Evolutionary conservation across 495 filamentous ascomycete genomes (phyloP).

Genomic region (Xylaria telfairii): DNA sequence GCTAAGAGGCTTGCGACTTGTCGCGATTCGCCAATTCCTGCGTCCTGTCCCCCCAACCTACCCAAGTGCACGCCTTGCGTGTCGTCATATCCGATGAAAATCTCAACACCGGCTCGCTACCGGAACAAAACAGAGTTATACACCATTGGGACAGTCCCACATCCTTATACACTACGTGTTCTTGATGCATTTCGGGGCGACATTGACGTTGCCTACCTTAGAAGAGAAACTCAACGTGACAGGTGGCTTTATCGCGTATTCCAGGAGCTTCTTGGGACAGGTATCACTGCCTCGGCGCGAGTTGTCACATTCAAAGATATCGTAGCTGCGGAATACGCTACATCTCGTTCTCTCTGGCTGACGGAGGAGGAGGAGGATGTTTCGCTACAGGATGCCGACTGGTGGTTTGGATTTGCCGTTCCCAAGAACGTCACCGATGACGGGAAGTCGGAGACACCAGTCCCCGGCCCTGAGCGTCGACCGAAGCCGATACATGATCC

Average conservation of each 20-base stretch:
- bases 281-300: conserved; percentile 65
- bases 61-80: conserved; percentile 77
- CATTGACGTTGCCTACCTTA: conserved; percentile 70
- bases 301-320: conserved; percentile 80
- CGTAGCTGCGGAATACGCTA: conserved; percentile 68
- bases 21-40: conserved; percentile 68
- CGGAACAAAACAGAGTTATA: conserved; percentile 69
- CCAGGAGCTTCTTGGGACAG: conserved; percentile 67
- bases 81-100: conserved; percentile 57
- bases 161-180: conserved; percentile 81
- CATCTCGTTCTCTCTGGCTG: conserved; percentile 74
- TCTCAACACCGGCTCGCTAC: conserved; percentile 64
- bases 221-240: conserved; percentile 80
- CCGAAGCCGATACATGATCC: conserved; percentile 46
- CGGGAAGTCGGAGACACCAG: conserved; percentile 59
- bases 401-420: conserved; percentile 86
- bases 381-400: conserved; percentile 74
- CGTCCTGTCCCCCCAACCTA: conserved; percentile 85
- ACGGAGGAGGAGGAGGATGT: conserved; percentile 74
- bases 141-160: conserved; percentile 85
- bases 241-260: conserved; percentile 78
- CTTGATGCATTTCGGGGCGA: conserved; percentile 58
- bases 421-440: conserved; percentile 60
- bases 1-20: conserved; percentile 77
- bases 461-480: conserved; percentile 49